Evolutionary conservation across 192 early-diverging fungal species (phyloP).

Genomic region (Lobosporangium transversale): DNA sequence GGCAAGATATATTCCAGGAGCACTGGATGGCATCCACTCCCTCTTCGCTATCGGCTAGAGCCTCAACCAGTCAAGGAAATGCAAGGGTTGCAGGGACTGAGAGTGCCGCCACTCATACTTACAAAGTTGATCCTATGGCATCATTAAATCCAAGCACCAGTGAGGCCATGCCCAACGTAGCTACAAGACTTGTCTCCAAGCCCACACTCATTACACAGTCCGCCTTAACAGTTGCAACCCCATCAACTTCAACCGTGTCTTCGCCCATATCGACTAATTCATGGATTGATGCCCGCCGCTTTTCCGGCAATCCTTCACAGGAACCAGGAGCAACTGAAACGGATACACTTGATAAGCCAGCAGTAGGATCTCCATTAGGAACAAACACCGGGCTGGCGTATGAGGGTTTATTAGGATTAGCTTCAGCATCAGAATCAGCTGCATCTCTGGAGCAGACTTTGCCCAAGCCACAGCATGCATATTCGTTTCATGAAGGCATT

Average conservation of each 20-base stretch:
- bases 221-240: constrained; percentile 22
- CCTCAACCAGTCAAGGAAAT: constrained; percentile 4
- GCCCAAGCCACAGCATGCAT: constrained; percentile 5
- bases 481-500: constrained; percentile 17
- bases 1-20: constrained; percentile 40
- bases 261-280: constrained; percentile 43
- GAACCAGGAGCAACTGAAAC: too few relatives aligned
- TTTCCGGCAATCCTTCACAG: constrained; percentile 13
- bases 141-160: background rate
- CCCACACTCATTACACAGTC: constrained; percentile 35
- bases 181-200: constrained; percentile 10
- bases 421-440: too few relatives aligned
- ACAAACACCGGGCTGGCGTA: too few relatives aligned
- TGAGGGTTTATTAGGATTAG: too few relatives aligned
- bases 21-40: constrained; percentile 21
- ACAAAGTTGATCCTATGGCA: background rate
- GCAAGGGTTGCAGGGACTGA: constrained; percentile 5
- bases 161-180: constrained; percentile 2
- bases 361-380: background rate
- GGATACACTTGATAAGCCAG: background rate
- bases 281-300: constrained; percentile 28
- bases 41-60: constrained; percentile 19
- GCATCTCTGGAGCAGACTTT: too few relatives aligned
- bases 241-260: constrained; percentile 41
- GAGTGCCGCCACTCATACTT: background rate